A percentile compares a stretch with the other conserved stretches of the same genome.
phyloP scores from a whole-genome alignment of 1,284 basidiomycete species.

The Sanghuangporus sanghuang region DNA sequence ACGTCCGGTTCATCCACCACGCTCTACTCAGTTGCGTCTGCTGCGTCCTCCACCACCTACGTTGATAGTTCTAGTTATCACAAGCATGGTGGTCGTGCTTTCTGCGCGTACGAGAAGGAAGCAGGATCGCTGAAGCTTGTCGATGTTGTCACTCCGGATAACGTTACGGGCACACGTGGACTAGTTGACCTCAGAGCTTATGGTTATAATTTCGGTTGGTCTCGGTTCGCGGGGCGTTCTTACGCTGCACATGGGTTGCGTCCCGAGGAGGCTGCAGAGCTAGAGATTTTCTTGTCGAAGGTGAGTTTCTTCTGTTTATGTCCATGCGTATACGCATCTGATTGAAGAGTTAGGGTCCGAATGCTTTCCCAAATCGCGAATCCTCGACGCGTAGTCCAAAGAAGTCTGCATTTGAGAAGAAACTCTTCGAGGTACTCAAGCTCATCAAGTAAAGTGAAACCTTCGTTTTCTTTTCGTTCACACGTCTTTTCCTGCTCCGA shows the following conservation, averaged over 20 bases:
- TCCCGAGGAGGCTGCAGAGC: constrained; percentile 7
- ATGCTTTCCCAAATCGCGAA: neutral
- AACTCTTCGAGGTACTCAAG: neutral
- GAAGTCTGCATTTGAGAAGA: neutral
- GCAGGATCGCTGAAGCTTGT: neutral
- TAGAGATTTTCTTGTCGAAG: neutral
- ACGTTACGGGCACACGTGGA: neutral
- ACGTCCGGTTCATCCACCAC: neutral
- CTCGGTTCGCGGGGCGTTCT: neutral
- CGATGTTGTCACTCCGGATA: neutral
- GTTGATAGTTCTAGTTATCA: neutral
- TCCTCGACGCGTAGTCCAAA: neutral
- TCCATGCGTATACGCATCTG: neutral
- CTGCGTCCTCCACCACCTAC: neutral
- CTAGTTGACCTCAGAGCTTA: neutral
- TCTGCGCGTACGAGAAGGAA: neutral
- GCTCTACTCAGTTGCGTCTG: neutral
- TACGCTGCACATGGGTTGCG: neutral
- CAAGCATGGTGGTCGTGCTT: neutral
- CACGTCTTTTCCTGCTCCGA: no score
- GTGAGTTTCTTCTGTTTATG: neutral
- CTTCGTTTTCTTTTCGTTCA: no score
- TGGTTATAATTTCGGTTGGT: constrained; percentile 7
- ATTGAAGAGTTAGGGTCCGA: neutral
- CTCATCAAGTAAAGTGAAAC: neutral